Conservation (phyloP, 768 basidiomycete genomes). For the Phylloporus sp. region DNA sequence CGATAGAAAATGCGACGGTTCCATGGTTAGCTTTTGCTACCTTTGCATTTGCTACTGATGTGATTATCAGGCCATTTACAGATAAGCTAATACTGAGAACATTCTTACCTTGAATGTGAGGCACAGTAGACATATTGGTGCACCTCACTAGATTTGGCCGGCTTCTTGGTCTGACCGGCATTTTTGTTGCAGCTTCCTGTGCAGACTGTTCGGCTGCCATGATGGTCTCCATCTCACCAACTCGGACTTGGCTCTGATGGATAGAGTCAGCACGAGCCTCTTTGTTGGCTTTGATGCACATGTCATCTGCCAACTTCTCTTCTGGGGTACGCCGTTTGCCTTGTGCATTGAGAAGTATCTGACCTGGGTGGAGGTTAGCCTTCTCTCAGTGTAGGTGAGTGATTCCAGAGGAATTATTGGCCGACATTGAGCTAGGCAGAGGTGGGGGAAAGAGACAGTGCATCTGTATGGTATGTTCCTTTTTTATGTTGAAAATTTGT, state of each 20-base stretch:
- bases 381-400: not conserved
- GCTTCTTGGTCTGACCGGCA: not conserved
- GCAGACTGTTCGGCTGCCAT: not conserved
- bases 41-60: no score
- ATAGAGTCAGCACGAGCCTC: not conserved
- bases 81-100: no score
- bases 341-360: not conserved
- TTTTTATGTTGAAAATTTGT: not conserved
- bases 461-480: not conserved
- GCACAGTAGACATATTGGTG: no score
- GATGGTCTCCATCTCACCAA: not conserved
- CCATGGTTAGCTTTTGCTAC: no score
- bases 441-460: not conserved
- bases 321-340: not conserved
- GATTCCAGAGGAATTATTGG: not conserved
- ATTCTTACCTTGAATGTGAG: no score
- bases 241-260: not conserved
- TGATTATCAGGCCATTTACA: no score
- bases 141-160: not conserved
- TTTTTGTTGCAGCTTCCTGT: not conserved
- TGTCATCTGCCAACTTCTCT: not conserved
- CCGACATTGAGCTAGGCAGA: not conserved
- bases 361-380: not conserved
- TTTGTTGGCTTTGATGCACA: not conserved
- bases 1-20: no score